Evolutionary conservation across 108 stramenopile species (phyloP).

Genomic region (Mayamaea pseudoterrestris): DNA sequence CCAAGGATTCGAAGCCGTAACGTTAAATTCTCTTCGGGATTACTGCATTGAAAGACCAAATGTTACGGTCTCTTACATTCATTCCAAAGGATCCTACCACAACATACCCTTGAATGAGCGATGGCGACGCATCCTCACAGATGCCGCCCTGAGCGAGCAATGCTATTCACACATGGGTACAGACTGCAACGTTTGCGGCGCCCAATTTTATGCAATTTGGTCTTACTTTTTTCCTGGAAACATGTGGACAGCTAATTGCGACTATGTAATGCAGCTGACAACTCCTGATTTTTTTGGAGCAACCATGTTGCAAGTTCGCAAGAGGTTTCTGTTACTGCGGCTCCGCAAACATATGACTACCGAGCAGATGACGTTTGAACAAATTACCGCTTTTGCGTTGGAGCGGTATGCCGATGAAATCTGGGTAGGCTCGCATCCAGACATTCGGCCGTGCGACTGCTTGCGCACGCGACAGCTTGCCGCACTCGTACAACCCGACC

Average conservation of each 20-base stretch:
- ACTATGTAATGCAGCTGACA: constrained; percentile 1
- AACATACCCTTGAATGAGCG: constrained; percentile 2
- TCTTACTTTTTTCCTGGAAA: constrained; percentile 2
- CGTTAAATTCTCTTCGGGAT: background rate
- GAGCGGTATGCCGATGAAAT: background rate
- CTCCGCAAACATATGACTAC: too few species aligned
- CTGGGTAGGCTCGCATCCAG: constrained; percentile 4
- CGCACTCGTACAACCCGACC: background rate
- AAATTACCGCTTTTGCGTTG: background rate
- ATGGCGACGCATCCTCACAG: constrained; percentile 1
- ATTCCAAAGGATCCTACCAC: constrained; percentile 5
- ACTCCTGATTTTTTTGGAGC: too few species aligned
- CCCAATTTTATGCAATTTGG: constrained; percentile 1
- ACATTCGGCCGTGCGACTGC: constrained; percentile 8
- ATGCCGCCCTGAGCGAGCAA: background rate
- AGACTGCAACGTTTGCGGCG: constrained; percentile 3
- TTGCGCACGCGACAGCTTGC: too few species aligned
- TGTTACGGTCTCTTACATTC: constrained; percentile 4
- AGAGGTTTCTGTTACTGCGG: background rate
- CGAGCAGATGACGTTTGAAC: too few species aligned
- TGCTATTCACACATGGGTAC: too few species aligned
- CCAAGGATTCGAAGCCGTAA: background rate
- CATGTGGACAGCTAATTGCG: constrained; percentile 6
- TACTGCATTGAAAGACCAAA: background rate
- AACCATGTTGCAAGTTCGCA: background rate